A percentile compares a stretch with the other conserved stretches of the same genome.
Conservation (phyloP, 1,139 yeast genomes). For the Lodderomyces orthopsilosis region DNA sequence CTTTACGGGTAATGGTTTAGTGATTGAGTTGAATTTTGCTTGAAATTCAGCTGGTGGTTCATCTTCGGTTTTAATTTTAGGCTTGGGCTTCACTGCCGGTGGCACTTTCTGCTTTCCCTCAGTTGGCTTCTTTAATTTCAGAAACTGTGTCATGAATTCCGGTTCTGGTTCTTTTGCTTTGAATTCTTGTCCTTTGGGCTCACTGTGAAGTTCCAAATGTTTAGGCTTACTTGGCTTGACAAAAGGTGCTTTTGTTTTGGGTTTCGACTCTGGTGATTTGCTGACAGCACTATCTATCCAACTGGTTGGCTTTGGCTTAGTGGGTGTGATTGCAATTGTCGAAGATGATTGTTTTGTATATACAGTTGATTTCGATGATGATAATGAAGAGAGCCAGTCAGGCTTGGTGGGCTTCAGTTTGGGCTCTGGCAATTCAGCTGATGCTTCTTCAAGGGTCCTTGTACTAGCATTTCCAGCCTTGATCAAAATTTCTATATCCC, state of each 20-base stretch:
- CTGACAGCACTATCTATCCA: conserved; percentile 17
- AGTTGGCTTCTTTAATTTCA: conserved; percentile 4
- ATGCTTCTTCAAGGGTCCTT: background rate
- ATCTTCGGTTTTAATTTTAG: conserved; percentile 1
- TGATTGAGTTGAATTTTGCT: conserved; percentile 9
- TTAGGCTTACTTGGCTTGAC: conserved; percentile 8
- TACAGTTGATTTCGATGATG: conserved; percentile 10
- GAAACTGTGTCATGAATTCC: conserved; percentile 8
- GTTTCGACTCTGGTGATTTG: conserved; percentile 8
- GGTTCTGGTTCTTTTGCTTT: conserved; percentile 3
- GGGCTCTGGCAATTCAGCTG: conserved; percentile 2
- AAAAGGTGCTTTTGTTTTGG: background rate
- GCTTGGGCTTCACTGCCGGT: conserved; percentile 6
- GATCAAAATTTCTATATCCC: conserved; percentile 21
- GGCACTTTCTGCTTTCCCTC: conserved; percentile 4
- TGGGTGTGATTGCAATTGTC: conserved; percentile 6
- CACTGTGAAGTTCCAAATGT: conserved; percentile 11
- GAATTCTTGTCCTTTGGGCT: no score
- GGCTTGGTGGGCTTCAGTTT: conserved; percentile 9
- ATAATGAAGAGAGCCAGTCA: conserved; percentile 14
- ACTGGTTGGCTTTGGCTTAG: conserved; percentile 3
- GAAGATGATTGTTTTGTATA: conserved; percentile 9
- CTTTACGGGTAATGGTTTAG: background rate
- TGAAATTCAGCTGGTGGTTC: conserved; percentile 14
- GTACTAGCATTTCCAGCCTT: conserved; percentile 10